phyloP scores from a whole-genome alignment of 2,329 filamentous ascomycete genomes.

The Colletotrichum liaoningense region DNA sequence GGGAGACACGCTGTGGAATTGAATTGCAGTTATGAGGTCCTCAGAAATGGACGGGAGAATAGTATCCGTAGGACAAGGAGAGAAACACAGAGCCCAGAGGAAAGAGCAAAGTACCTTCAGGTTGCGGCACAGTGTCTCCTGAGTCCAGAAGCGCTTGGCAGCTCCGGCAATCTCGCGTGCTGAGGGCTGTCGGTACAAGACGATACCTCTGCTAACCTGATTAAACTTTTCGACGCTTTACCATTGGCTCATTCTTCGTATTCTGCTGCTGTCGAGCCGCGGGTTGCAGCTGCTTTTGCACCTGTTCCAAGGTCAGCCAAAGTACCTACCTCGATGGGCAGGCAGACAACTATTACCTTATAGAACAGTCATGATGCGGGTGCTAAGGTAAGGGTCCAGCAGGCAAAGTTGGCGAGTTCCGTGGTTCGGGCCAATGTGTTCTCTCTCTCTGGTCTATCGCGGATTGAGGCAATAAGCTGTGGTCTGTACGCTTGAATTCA shows the following conservation, averaged over 20 bases:
- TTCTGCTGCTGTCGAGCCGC: constrained; percentile 1
- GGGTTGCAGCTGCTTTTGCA: constrained; percentile 18
- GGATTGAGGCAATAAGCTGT: neutral
- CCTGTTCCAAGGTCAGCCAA: constrained; percentile 10
- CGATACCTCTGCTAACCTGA: constrained; percentile 2
- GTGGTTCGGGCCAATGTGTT: neutral
- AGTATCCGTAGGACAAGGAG: neutral
- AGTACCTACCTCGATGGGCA: neutral
- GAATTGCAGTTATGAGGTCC: neutral
- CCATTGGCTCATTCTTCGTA: constrained; percentile 27
- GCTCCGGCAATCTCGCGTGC: constrained; percentile 32
- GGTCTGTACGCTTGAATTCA: neutral
- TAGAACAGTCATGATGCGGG: neutral
- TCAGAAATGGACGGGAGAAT: neutral
- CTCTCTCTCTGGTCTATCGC: neutral
- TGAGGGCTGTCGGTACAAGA: constrained; percentile 2
- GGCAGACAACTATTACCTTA: neutral
- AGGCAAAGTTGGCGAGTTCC: neutral
- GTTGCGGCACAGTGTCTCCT: constrained; percentile 32
- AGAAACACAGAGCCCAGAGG: neutral
- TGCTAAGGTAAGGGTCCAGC: too few relatives aligned
- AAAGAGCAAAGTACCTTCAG: constrained; percentile 6
- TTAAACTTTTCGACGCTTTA: constrained; percentile 15
- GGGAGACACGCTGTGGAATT: constrained; percentile 14
- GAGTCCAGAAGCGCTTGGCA: constrained; percentile 35